These are phyloP conservation scores for Fusarium odoratissimum DNA, from an alignment of 2,329 filamentous ascomycete species.

Conservation along the genomic window DNA sequence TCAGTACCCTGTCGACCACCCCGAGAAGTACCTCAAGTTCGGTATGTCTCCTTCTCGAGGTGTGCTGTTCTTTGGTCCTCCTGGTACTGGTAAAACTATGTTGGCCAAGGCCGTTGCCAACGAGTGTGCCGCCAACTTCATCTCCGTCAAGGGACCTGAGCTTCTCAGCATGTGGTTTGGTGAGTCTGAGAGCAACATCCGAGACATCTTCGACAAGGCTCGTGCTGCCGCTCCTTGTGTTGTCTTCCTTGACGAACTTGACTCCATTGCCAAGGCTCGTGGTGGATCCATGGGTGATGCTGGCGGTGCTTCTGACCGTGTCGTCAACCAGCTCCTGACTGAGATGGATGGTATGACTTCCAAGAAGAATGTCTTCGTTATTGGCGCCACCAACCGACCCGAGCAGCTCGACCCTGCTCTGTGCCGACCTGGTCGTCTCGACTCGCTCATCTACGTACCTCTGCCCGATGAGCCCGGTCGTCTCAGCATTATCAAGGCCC, in stretches of 20 bases:
- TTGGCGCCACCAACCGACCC: conserved; percentile 97
- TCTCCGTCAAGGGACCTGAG: conserved; percentile 98
- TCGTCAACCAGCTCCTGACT: conserved; percentile 99
- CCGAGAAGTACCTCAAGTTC: conserved; percentile 99
- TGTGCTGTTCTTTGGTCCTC: conserved; percentile 98
- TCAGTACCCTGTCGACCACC: conserved; percentile 98
- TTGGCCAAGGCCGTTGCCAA: conserved; percentile 99
- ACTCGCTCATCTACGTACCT: conserved; percentile 98
- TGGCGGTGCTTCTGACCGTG: conserved; percentile 97
- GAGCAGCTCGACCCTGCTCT: conserved; percentile 98
- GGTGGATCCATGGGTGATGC: conserved; percentile 96
- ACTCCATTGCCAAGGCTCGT: conserved; percentile 99
- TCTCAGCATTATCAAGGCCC: conserved; percentile 89
- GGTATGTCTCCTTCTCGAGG: conserved; percentile 96
- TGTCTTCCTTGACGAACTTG: conserved; percentile 98
- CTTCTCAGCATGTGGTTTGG: conserved; percentile 99
- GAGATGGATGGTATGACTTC: conserved; percentile 99
- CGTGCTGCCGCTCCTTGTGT: conserved; percentile 97
- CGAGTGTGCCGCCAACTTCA: conserved; percentile 99
- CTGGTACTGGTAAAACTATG: conserved; percentile 99
- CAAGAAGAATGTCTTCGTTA: conserved; percentile 99
- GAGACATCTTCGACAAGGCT: conserved; percentile 99
- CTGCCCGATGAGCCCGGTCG: conserved; percentile 92
- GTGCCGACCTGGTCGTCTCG: conserved; percentile 97
- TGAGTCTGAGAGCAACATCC: conserved; percentile 99